Evolutionary conservation across 2,329 filamentous ascomycete species (phyloP).

Genomic region (Sporothrix brunneoviolacea): DNA sequence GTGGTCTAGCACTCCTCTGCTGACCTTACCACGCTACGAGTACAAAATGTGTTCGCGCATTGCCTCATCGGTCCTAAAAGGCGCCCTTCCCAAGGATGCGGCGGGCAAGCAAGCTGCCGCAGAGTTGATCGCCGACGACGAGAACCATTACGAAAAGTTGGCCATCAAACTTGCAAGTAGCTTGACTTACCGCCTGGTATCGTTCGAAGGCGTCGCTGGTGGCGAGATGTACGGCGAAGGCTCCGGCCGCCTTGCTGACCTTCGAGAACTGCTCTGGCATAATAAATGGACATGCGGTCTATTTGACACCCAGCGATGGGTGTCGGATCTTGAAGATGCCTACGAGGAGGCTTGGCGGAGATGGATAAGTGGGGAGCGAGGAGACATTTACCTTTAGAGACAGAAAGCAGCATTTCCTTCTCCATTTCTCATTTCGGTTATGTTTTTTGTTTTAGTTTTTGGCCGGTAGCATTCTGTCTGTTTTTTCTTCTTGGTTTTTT

Average conservation of each 20-base stretch:
- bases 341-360: slow-evolving; percentile 83
- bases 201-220: not conserved
- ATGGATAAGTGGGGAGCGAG: slow-evolving; percentile 82
- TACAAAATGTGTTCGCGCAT: slow-evolving; percentile 99
- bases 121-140: slow-evolving; percentile 71
- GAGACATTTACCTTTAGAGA: slow-evolving; percentile 72
- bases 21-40: slow-evolving; percentile 83
- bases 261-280: slow-evolving; percentile 76
- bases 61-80: slow-evolving; percentile 88
- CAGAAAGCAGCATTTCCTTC: no score
- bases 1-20: slow-evolving; percentile 89
- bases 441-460: no score
- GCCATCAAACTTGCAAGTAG: slow-evolving; percentile 61
- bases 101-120: slow-evolving; percentile 61
- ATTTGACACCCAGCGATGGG: slow-evolving; percentile 90
- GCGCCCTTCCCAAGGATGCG: slow-evolving; percentile 68
- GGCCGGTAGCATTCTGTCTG: no score
- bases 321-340: slow-evolving; percentile 77
- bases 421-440: no score
- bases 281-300: slow-evolving; percentile 79
- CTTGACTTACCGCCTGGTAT: slow-evolving; percentile 48
- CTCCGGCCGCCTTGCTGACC: slow-evolving; percentile 64
- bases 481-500: no score
- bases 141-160: slow-evolving; percentile 76
- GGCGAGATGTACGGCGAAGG: slow-evolving; percentile 43